phyloP scores from a whole-genome alignment of 1,139 yeast species.

The Taphrina confusa region DNA sequence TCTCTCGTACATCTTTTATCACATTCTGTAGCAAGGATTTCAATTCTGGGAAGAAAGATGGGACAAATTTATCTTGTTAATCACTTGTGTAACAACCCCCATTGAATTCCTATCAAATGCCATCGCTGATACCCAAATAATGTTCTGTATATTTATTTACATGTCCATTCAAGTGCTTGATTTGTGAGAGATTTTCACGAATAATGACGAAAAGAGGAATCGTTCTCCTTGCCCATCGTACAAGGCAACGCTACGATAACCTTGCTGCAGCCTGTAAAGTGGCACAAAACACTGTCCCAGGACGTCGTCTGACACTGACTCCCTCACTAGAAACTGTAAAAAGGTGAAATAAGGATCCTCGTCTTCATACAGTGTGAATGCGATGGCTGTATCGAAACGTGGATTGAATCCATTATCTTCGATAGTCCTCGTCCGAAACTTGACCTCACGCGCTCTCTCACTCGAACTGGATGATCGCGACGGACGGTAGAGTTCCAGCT shows the following conservation, averaged over 20 bases:
- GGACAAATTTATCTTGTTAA: too few species aligned
- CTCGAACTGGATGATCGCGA: slow-evolving; percentile 14
- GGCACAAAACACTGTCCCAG: slow-evolving; percentile 22
- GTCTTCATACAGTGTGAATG: slow-evolving; percentile 7
- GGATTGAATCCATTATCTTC: slow-evolving; percentile 82
- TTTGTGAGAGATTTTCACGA: slow-evolving; percentile 51
- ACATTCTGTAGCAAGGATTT: too few species aligned
- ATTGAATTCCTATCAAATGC: too few species aligned
- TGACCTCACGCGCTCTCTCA: slow-evolving; percentile 14
- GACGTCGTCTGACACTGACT: slow-evolving; percentile 1
- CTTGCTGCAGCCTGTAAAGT: slow-evolving; percentile 53
- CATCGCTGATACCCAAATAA: neutral
- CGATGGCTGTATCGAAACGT: slow-evolving; percentile 60
- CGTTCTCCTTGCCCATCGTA: slow-evolving; percentile 78
- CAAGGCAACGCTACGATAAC: slow-evolving; percentile 77
- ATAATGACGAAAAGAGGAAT: slow-evolving; percentile 71
- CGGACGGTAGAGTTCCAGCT: slow-evolving; percentile 58
- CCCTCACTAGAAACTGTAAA: slow-evolving; percentile 17
- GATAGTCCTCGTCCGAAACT: slow-evolving; percentile 48
- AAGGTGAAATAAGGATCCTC: slow-evolving; percentile 20
- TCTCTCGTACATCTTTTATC: too few species aligned
- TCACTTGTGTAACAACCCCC: too few species aligned
- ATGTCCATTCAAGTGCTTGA: too few species aligned
- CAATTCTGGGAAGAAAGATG: too few species aligned
- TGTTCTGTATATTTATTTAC: too few species aligned